Conservation (phyloP, 73 alveolate genomes). For the Blepharisma stoltei region DNA sequence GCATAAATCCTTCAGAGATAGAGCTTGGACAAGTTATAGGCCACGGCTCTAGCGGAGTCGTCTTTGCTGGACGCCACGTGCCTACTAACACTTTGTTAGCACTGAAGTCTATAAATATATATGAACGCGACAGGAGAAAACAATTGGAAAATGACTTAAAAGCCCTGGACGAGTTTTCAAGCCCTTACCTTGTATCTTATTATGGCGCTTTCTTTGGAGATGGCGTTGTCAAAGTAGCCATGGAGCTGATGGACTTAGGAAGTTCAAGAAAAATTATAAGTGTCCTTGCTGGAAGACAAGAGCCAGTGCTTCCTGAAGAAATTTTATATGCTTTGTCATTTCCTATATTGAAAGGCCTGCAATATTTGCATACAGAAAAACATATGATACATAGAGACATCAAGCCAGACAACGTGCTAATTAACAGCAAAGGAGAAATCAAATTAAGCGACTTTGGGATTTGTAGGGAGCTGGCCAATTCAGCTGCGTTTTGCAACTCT, state of each 20-base stretch:
- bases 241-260: constrained; percentile 91
- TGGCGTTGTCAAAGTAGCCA: constrained; percentile 85
- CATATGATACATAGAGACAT: constrained; percentile 67
- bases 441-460: constrained; percentile 32
- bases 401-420: constrained; percentile 63
- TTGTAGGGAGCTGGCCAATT: constrained; percentile 10
- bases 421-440: constrained; percentile 62
- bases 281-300: constrained; percentile 16
- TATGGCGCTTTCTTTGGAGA: constrained; percentile 90
- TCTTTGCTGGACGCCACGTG: constrained; percentile 54
- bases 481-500: constrained; percentile 33
- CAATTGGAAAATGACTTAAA: constrained; percentile 86
- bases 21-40: constrained; percentile 47
- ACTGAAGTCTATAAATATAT: constrained; percentile 67
- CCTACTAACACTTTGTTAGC: constrained; percentile 54
- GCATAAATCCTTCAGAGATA: constrained; percentile 9
- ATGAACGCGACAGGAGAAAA: constrained; percentile 75
- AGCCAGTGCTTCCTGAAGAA: constrained; percentile 23
- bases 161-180: constrained; percentile 65
- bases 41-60: constrained; percentile 69
- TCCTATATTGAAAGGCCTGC: constrained; percentile 58
- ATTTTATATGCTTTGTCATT: constrained; percentile 1
- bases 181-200: constrained; percentile 78
- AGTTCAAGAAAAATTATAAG: constrained; percentile 61
- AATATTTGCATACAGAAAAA: constrained; percentile 60